Base-by-base conservation (phyloP, 202 grass and related monocot species). In the Zizania palustris region DNA sequence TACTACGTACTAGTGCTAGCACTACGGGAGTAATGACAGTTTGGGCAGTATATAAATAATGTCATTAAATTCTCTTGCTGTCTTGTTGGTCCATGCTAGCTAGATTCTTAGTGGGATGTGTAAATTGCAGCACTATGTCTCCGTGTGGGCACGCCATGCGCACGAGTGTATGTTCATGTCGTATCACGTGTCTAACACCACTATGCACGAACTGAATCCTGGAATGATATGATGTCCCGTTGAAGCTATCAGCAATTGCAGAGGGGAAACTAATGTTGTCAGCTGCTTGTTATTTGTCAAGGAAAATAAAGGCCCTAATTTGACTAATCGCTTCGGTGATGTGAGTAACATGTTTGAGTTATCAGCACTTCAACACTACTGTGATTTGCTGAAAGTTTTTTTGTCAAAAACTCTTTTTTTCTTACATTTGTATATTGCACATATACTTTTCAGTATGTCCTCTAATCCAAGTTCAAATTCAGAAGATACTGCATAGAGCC, bases 41-140 rank as follows among this genome's bases (percentile, higher is more conserved):
- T 72, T 60, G 46, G 56, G 74, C 54, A 81, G 55, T 66, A 76
- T 48, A 73, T 66, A 88, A 80, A 81, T 19, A 71, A 80, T 70
- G 75, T 34, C 68, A 64, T 77, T 76, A 76, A 76, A 72, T 66
- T 67, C 48, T 80, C 66, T 53, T 53, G 49, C 50, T 84, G 60
- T 60, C 76, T 76, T 70, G 81, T 80, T 76, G 65, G 65, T 76
- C 65, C 37, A 59, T 88, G 72, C 60, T 88, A 88, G 72, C 60
- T 88, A 88, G 86, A 88, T 85, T 81, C 82, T 81, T 81, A 59
- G 72, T 72, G 81, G 82, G 86, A 84, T 76, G 65, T 85, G 86
- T 81, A 72, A 72, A 67, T 64, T 35, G 22, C 42, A 84, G 76
- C 86, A 76, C 71, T 75, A 82, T 68, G 72, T 76, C 65, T 67